Evolutionary conservation across 345 rosid genomes (phyloP), one percentile per base, ranked within the genome.

Genomic region (Lepidium aucheri): DNA sequence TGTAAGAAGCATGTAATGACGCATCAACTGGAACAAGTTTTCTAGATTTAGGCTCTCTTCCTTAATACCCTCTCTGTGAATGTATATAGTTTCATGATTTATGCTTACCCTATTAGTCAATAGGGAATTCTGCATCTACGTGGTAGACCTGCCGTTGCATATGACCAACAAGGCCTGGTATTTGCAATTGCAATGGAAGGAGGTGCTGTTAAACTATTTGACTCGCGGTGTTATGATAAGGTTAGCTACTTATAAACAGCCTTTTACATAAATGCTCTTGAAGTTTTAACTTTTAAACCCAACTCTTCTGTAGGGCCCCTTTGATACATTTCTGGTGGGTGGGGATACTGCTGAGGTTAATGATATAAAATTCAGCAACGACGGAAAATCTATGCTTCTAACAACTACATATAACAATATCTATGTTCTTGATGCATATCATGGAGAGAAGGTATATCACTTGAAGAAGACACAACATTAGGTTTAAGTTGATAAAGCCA

Each of bases 141-240:
- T 42, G 99, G 97, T 69, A 88, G 96, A 70, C 99, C 97, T 42
- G 86, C 96, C 2, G 97, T 91, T 75, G 99, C 97, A 13, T 91
- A 85, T 77, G 97, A 94, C 77, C 97, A 94, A 81, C 97, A 94
- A 79, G 99, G 93, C 56, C 87, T 94, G 46, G 99, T 94, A 49
- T 94, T 94, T 83, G 97, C 99, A 8, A 95, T 94, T 80, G 96
- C 96, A 60, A 87, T 91, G 97, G 97, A 94, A 91, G 97, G 96
- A 44, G 96, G 97, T 67, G 99, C 96, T 35, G 88, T 90, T 70
- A 94, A 94, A 75, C 75, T 94, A 60, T 94, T 94, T 79, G 97
- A 94, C 77, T 94, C 96, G 43, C 88, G 96, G 70, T 83, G 93
- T 46, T 90, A 88, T 47, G 99, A 90, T 72, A 94, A 90, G 99